Evolutionary conservation across 2,329 filamentous ascomycete genomes (phyloP).

Genomic region (Xylariomycetidae sp.): DNA sequence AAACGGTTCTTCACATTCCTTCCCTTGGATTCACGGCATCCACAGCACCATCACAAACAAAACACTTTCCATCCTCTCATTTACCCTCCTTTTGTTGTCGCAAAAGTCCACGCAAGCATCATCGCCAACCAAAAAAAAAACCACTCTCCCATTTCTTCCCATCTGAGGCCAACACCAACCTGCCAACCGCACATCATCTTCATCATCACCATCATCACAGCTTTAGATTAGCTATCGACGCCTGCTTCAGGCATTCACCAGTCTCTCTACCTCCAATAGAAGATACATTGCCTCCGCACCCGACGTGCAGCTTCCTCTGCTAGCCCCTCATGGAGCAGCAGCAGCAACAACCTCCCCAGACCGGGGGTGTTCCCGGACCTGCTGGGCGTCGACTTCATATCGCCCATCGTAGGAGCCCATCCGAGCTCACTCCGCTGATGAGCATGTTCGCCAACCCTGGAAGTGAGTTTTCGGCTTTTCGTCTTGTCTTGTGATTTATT

Average conservation of each 20-base stretch:
- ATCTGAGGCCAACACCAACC: constrained; percentile 2
- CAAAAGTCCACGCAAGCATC: constrained; percentile 29
- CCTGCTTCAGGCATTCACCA: constrained; percentile 11
- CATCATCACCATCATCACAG: background rate
- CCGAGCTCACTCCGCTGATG: constrained; percentile 95
- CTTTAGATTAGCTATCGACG: constrained; percentile 12
- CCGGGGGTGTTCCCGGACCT: constrained; percentile 64
- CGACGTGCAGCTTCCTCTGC: constrained; percentile 36
- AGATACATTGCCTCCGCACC: constrained; percentile 38
- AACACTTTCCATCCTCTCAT: constrained; percentile 41
- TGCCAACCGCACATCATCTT: no score
- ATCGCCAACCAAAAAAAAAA: constrained; percentile 8
- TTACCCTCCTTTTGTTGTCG: constrained; percentile 36
- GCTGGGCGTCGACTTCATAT: constrained; percentile 90
- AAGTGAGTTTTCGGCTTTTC: constrained; percentile 46
- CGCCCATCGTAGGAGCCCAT: constrained; percentile 93
- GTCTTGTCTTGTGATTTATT: no score
- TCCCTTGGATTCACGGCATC: constrained; percentile 25
- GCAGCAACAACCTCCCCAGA: constrained; percentile 40
- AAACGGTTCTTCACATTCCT: constrained; percentile 27
- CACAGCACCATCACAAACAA: constrained; percentile 33
- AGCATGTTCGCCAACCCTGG: constrained; percentile 72
- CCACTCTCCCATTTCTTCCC: constrained; percentile 5
- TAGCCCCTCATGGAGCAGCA: constrained; percentile 61
- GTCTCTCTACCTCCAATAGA: constrained; percentile 1